Percentiles rank a stretch among this genome's conserved stretches.
phyloP scores from a whole-genome alignment of 1,139 yeast genomes.

The Schizosaccharomyces versatilis region DNA sequence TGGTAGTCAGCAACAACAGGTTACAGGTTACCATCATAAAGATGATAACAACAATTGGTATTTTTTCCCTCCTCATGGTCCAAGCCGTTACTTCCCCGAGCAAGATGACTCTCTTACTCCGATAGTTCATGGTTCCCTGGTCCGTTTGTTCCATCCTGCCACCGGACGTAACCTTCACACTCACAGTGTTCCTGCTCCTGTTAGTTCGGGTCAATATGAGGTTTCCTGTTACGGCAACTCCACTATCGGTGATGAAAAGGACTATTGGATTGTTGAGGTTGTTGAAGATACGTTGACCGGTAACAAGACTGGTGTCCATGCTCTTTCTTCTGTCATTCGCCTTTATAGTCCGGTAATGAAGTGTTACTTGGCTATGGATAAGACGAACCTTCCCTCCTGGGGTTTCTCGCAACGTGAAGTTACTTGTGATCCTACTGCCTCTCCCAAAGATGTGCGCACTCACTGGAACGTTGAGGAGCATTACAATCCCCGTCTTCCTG shows the following conservation, averaged over 20 bases:
- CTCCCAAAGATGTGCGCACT: constrained; percentile 70
- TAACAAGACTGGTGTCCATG: constrained; percentile 39
- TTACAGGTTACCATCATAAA: constrained; percentile 81
- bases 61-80: constrained; percentile 46
- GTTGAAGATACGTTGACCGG: constrained; percentile 52
- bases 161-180: constrained; percentile 86
- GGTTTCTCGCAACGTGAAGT: constrained; percentile 97
- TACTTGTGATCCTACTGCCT: constrained; percentile 55
- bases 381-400: constrained; percentile 73
- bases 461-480: constrained; percentile 97
- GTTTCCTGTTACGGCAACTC: constrained; percentile 85
- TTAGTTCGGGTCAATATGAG: constrained; percentile 40
- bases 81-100: constrained; percentile 29
- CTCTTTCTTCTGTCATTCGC: constrained; percentile 70
- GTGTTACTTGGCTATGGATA: constrained; percentile 76
- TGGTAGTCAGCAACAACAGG: constrained; percentile 91
- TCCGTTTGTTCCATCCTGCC: constrained; percentile 55
- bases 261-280: constrained; percentile 81
- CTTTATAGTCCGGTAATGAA: constrained; percentile 42
- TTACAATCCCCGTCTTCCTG: constrained; percentile 42
- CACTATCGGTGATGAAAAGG: constrained; percentile 72
- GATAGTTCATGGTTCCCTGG: constrained; percentile 47
- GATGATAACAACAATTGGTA: constrained; percentile 83
- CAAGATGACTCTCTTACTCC: constrained; percentile 23
- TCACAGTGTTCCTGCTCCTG: constrained; percentile 63